Evolutionary conservation across 2,329 filamentous ascomycete species (phyloP), one percentile per base, ranked within the genome.

Genomic region (Paecilomyces fulvus): DNA sequence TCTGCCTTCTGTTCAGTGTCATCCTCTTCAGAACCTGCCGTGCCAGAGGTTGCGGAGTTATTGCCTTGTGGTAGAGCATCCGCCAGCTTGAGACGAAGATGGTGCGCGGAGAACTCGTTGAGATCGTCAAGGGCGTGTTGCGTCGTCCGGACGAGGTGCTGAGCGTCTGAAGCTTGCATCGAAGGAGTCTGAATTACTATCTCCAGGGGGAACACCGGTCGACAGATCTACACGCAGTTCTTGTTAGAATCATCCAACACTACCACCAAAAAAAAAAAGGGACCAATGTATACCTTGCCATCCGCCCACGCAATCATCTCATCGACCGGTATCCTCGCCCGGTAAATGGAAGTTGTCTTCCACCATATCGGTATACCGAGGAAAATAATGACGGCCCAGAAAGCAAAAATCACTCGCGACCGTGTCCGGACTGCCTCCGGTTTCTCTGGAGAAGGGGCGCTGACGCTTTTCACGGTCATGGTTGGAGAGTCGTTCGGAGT

Each of bases 281-380:
- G 75, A 59, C n/a, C n/a, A n/a, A n/a, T n/a, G n/a, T n/a, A n/a
- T 72, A 95, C 92, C 81, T 88, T 90, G 61, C 91, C 91, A 67
- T 95, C 89, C 9, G 90, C 89, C 92, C 94, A 97, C 59, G 88
- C 83, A 63, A 88, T 83, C 94, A 99, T 99, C 55, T 86, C 82
- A 67, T 88, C 82, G 63, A 96, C 73, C 4, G 94, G 94, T 63
- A 99, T 77, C 49, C 85, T 81, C 11, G 92, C 92, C 55, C 94
- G 84, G 72, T 95, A 92, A 55, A 97, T 95, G 0, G 89, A 88
- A 3, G 94, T 99, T 0, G 94, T 97, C 71, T 85, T 86, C 85
- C 90, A 95, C 94, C 94, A 99, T 82, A 95, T 87, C 56, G 94
- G 94, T 62, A 99, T 72, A 2, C 94, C 94, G 5, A 99, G 75